Evolutionary conservation across 345 rosid genomes (phyloP).

Genomic region (Brassica juncea): DNA sequence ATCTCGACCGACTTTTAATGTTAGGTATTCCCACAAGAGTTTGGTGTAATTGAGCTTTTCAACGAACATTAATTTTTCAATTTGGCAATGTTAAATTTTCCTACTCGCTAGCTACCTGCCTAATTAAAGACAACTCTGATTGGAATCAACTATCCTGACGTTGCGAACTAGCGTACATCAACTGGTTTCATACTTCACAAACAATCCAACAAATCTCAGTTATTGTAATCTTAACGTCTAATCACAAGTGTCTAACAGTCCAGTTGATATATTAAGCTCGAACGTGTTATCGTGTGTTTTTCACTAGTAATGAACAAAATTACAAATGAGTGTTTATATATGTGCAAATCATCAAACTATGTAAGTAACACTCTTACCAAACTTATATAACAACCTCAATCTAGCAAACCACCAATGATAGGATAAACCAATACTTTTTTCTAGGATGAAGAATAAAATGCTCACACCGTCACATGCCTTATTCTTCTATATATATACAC

Average conservation of each 20-base stretch:
- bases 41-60: not conserved
- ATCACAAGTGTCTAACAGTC: not conserved
- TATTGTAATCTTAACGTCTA: not conserved
- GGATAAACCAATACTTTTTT: not conserved
- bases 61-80: not conserved
- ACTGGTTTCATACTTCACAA: not conserved
- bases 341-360: not conserved
- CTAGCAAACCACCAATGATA: conserved; percentile 3
- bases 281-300: not conserved
- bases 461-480: not conserved
- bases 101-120: not conserved
- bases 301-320: not conserved
- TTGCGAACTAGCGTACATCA: not conserved
- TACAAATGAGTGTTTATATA: not conserved
- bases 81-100: not conserved
- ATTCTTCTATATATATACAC: not conserved
- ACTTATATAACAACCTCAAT: not conserved
- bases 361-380: not conserved
- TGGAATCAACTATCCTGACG: not conserved
- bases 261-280: not conserved
- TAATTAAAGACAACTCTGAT: not conserved
- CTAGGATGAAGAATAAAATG: not conserved
- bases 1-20: no score
- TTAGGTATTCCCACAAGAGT: not conserved
- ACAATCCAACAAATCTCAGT: conserved; percentile 7